These are phyloP conservation scores for Fusarium albidum DNA, from an alignment of 2,329 filamentous ascomycete species.

Conservation along the genomic window DNA sequence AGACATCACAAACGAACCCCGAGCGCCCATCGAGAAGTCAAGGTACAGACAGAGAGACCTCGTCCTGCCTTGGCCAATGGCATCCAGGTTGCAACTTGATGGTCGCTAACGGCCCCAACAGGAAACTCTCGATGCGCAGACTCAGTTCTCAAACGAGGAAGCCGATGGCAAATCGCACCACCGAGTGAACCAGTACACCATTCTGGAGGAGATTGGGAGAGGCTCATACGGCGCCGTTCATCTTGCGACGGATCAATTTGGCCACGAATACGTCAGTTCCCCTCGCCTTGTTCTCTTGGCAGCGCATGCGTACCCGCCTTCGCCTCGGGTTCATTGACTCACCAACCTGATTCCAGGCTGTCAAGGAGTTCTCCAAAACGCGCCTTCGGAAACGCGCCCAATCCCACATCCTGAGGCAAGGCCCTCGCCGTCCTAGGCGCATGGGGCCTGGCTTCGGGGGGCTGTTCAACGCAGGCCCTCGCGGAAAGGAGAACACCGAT, in stretches of 20 bases:
- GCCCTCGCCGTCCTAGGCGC: slow-evolving; percentile 47
- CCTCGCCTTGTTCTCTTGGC: not conserved
- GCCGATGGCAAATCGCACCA: slow-evolving; percentile 83
- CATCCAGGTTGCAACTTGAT: too few species aligned
- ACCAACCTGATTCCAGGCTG: slow-evolving; percentile 66
- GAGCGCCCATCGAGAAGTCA: slow-evolving; percentile 65
- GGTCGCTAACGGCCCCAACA: slow-evolving; percentile 45
- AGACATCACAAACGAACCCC: slow-evolving; percentile 66
- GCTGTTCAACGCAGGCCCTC: slow-evolving; percentile 40
- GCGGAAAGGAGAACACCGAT: slow-evolving; percentile 68
- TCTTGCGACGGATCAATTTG: slow-evolving; percentile 87
- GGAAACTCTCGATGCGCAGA: slow-evolving; percentile 92
- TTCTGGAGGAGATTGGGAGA: slow-evolving; percentile 94
- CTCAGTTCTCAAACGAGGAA: slow-evolving; percentile 86
- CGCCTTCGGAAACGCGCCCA: slow-evolving; percentile 89
- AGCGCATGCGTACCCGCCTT: not conserved
- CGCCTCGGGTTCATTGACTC: slow-evolving; percentile 2
- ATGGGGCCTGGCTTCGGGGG: slow-evolving; percentile 38
- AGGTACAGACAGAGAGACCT: slow-evolving; percentile 52
- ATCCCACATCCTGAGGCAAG: slow-evolving; percentile 78
- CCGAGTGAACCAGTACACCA: slow-evolving; percentile 92
- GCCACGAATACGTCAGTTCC: slow-evolving; percentile 84
- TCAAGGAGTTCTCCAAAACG: slow-evolving; percentile 97
- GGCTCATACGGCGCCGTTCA: slow-evolving; percentile 96
- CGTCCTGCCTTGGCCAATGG: too few species aligned